A percentile compares a stretch with the other conserved stretches of the same genome.
These are phyloP conservation scores for Curvularia sp. DNA, from an alignment of 2,329 filamentous ascomycete genomes.

Conservation along the genomic window DNA sequence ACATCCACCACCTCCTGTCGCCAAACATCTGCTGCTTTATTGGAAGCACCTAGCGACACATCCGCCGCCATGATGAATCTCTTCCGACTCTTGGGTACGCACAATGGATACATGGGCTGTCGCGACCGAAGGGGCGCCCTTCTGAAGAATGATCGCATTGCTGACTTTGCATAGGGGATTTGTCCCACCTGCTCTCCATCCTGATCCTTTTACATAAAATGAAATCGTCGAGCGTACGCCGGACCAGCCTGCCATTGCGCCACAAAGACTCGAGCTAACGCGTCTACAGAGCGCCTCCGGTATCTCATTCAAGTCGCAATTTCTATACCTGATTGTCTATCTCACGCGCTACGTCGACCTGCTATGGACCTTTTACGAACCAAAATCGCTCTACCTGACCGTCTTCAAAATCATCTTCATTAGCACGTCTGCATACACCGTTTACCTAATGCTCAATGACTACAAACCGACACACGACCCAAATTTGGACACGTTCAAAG, in stretches of 20 bases:
- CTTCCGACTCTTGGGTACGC: conserved; percentile 70
- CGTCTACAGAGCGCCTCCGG: conserved; percentile 84
- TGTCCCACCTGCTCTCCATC: conserved; percentile 94
- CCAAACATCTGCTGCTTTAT: conserved; percentile 22
- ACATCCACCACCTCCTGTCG: conserved; percentile 25
- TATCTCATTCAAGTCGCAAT: conserved; percentile 99
- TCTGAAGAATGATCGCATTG: conserved; percentile 23
- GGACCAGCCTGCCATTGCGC: background rate
- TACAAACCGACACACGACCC: conserved; percentile 98
- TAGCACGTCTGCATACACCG: conserved; percentile 84
- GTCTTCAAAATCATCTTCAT: conserved; percentile 97
- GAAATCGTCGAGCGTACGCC: conserved; percentile 78
- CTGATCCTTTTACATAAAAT: conserved; percentile 97
- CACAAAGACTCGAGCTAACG: conserved; percentile 24
- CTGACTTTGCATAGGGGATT: conserved; percentile 70
- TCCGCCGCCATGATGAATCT: conserved; percentile 66
- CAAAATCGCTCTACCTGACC: conserved; percentile 79
- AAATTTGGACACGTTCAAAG: conserved; percentile 95
- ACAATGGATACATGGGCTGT: background rate
- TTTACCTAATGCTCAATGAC: conserved; percentile 97
- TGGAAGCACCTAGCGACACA: conserved; percentile 26
- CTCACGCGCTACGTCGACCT: conserved; percentile 90
- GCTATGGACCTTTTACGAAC: conserved; percentile 80
- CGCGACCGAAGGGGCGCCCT: conserved; percentile 7
- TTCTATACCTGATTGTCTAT: conserved; percentile 92